phyloP scores from a whole-genome alignment of 495 filamentous ascomycete species.

The Aspergillus asperescens region DNA sequence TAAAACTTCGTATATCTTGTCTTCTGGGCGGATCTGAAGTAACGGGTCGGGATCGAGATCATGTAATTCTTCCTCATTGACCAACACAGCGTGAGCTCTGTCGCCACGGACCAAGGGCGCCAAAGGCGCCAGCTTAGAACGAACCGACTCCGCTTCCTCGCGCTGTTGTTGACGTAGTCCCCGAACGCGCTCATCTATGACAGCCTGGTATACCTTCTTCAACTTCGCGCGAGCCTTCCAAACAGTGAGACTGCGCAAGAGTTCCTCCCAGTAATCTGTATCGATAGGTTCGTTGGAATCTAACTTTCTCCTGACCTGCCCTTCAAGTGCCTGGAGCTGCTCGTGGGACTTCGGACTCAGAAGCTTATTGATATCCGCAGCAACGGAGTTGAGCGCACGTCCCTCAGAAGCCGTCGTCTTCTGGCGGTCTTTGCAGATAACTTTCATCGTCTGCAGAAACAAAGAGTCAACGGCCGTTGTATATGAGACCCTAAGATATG shows the following conservation, averaged over 20 bases:
- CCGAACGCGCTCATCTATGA: constrained; percentile 68
- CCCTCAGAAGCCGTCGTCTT: constrained; percentile 63
- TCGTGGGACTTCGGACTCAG: constrained; percentile 81
- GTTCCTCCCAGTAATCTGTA: constrained; percentile 94
- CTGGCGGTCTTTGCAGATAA: constrained; percentile 75
- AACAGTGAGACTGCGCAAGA: constrained; percentile 74
- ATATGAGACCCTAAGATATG: background rate
- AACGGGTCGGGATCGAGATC: constrained; percentile 66
- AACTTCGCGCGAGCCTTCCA: constrained; percentile 91
- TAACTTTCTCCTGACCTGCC: constrained; percentile 77
- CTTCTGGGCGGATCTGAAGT: constrained; percentile 61
- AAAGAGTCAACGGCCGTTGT: background rate
- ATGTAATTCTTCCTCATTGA: constrained; percentile 22
- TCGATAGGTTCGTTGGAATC: constrained; percentile 88
- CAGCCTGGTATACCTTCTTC: constrained; percentile 70
- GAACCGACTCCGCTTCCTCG: constrained; percentile 60
- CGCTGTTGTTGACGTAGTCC: constrained; percentile 62
- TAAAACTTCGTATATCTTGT: constrained; percentile 57
- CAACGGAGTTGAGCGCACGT: constrained; percentile 73
- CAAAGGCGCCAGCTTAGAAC: constrained; percentile 49
- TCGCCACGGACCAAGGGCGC: constrained; percentile 24
- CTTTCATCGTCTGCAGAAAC: constrained; percentile 60
- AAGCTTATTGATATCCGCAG: constrained; percentile 81
- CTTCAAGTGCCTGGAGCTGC: constrained; percentile 77
- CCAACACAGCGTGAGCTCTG: constrained; percentile 2